Evolutionary conservation across 495 filamentous ascomycete species (phyloP).

Genomic region (Lophium mytilinum): DNA sequence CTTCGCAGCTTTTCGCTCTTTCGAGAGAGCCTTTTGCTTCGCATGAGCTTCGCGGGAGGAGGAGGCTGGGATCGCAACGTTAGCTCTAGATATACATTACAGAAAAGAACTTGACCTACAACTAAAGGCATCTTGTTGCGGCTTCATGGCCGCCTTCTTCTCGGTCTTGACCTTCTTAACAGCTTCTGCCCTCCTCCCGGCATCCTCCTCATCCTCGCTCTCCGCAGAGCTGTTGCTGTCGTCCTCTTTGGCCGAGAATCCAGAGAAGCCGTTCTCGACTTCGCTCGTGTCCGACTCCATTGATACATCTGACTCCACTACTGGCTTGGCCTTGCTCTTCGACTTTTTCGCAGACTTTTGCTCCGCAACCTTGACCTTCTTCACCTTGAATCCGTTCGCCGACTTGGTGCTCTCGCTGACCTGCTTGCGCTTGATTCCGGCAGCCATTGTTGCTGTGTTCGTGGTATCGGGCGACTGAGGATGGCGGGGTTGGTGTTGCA

Average conservation of each 20-base stretch:
- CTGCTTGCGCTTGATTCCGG: conserved; percentile 23
- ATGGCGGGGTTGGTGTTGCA: too few relatives aligned
- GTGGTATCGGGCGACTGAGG: not conserved
- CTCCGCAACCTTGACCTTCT: conserved; percentile 19
- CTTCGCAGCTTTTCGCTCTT: conserved; percentile 85
- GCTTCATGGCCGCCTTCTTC: not conserved
- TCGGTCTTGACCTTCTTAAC: not conserved
- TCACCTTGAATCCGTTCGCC: not conserved
- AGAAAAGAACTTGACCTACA: conserved; percentile 6
- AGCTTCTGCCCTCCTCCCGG: not conserved
- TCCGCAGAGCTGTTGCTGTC: not conserved
- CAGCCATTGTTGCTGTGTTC: conserved; percentile 4
- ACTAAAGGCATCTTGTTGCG: not conserved
- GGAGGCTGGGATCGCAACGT: conserved; percentile 3
- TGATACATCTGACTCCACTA: conserved; percentile 13
- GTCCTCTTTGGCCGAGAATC: conserved; percentile 21
- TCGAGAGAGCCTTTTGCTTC: conserved; percentile 81
- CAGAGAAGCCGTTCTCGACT: conserved; percentile 26
- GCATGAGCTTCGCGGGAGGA: conserved; percentile 77
- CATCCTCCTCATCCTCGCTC: not conserved
- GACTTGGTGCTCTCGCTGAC: not conserved
- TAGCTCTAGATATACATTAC: not conserved
- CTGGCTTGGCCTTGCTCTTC: conserved; percentile 4
- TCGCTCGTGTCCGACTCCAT: conserved; percentile 28
- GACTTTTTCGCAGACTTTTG: conserved; percentile 6